Base-by-base conservation (phyloP, 441 rosid genomes). In the Biscutella auriculata region DNA sequence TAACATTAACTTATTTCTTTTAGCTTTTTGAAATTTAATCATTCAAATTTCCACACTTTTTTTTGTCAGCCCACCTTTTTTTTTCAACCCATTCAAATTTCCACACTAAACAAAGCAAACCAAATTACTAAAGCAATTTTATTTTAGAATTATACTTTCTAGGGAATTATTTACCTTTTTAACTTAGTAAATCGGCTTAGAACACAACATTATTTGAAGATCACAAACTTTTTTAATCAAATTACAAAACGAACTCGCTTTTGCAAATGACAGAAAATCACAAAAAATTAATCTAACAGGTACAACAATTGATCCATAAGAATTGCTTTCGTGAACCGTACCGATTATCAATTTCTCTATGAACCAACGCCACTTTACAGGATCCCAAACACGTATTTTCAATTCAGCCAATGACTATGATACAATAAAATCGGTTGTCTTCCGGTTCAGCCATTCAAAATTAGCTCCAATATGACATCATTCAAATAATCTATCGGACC, bases 401-500 rank as follows among this genome's bases (percentile, higher is more conserved):
- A n/a, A 23, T 43, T 62, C 13, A 52, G 8, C 45, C 1, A 65
- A 8, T 32, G 33, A 30, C 16, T 9, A 30, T 37, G 9, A 19
- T 44, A 35, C 47, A 54, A 42, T 43, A 12, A 63, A 46, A 63
- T 4, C 40, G 5, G n/a, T 50, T n/a, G n/a, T n/a, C n/a, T n/a
- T n/a, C 40, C 65, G 70, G 60, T 52, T 58, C 44, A 66, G 54
- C 83, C 73, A 51, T 78, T 78, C 21, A 76, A 73, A 11, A 76
- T 69, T 70, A 80, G 75, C 69, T 92, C 88, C 87, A 92, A 77
- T 21, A 92, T 86, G 69, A 92, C 77, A 60, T 84, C 95, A 70
- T 86, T 92, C 88, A 83, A 79, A 35, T 69, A 63, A 71, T 92
- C 98, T 0, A 92, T 71, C 8, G 98, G 95, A 46, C 97, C 98